Evolutionary conservation across 176 grass and related monocot genomes (phyloP).

Genomic region (Echinochloa phyllopogon): DNA sequence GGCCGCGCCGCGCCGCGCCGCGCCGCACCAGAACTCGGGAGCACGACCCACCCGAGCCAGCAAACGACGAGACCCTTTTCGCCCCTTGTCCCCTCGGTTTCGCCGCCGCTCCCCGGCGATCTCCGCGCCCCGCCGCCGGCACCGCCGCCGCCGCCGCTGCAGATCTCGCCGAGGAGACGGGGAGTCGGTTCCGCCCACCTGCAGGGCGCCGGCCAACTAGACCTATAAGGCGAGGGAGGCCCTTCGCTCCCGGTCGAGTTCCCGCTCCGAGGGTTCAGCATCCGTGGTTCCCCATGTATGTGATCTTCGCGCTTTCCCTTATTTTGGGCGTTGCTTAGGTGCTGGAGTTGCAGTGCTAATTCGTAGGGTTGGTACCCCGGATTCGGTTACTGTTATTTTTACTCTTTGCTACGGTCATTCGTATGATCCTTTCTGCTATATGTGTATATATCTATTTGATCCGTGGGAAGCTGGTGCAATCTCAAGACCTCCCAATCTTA

Average conservation of each 20-base stretch:
- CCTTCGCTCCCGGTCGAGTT: background rate
- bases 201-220: background rate
- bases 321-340: background rate
- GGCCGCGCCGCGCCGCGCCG: background rate
- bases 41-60: conserved; percentile 5
- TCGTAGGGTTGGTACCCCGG: background rate
- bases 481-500: background rate
- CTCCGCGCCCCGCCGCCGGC: conserved; percentile 19
- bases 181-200: conserved; percentile 4
- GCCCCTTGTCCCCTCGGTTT: conserved; percentile 32
- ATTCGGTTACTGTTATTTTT: background rate
- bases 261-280: conserved; percentile 3
- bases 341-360: background rate
- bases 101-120: conserved; percentile 47
- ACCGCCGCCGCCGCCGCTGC: too few relatives aligned
- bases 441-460: background rate
- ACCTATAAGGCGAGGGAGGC: background rate
- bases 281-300: conserved; percentile 30
- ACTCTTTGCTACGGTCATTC: background rate
- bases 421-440: background rate
- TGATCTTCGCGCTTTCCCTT: background rate
- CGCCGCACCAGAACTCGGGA: background rate
- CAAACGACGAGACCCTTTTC: background rate
- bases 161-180: conserved; percentile 15
- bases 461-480: background rate